Percentiles rank a stretch among this genome's conserved stretches.
These are phyloP conservation scores for Colletotrichum zoysiae DNA, from an alignment of 2,329 filamentous ascomycete species.

Conservation along the genomic window DNA sequence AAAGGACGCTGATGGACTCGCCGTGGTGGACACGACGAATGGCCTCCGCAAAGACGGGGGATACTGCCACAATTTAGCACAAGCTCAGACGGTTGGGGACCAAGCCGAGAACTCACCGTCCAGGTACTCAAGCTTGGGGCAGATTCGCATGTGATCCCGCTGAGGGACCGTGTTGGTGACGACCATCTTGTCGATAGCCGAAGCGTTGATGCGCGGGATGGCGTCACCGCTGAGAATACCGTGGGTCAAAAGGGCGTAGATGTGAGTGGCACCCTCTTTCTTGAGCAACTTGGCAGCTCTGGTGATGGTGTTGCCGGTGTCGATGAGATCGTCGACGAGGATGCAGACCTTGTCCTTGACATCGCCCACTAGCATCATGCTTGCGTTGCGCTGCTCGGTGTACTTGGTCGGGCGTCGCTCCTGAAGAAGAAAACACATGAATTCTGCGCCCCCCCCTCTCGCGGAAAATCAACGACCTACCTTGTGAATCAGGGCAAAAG, in stretches of 20 bases:
- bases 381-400: slow-evolving; percentile 88
- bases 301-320: slow-evolving; percentile 97
- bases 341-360: slow-evolving; percentile 86
- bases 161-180: slow-evolving; percentile 97
- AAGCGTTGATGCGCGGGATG: slow-evolving; percentile 93
- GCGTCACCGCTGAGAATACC: slow-evolving; percentile 96
- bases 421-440: slow-evolving; percentile 57
- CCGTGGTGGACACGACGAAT: slow-evolving; percentile 97
- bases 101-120: slow-evolving; percentile 62
- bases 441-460: neutral
- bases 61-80: slow-evolving; percentile 58
- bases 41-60: slow-evolving; percentile 92
- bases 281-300: slow-evolving; percentile 96
- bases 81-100: neutral
- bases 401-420: slow-evolving; percentile 91
- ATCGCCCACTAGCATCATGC: slow-evolving; percentile 95
- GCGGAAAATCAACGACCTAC: slow-evolving; percentile 59
- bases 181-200: slow-evolving; percentile 90
- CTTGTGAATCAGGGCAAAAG: slow-evolving; percentile 99
- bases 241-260: slow-evolving; percentile 94
- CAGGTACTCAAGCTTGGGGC: slow-evolving; percentile 90
- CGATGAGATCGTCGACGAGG: slow-evolving; percentile 92
- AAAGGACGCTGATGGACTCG: slow-evolving; percentile 96
- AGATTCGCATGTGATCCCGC: slow-evolving; percentile 79
- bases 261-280: slow-evolving; percentile 90